Conservation (phyloP, 352 stramenopile genomes). For the Phytophthora sp. region DNA sequence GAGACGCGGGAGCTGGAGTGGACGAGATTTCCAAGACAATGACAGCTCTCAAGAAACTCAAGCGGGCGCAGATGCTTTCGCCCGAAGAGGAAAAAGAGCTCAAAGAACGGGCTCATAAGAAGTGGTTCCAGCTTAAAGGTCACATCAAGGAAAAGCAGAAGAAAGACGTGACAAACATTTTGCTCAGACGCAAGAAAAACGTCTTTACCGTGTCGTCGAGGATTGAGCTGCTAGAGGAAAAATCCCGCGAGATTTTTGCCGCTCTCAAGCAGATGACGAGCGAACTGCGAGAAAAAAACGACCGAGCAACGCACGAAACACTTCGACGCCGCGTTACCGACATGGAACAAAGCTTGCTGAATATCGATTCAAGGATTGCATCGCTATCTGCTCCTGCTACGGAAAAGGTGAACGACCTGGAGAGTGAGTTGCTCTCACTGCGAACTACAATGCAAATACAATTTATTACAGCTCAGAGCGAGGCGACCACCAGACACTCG, state of each 20-base stretch:
- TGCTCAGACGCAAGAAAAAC: conserved; percentile 84
- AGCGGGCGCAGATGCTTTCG: conserved; percentile 62
- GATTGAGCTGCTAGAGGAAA: conserved; percentile 77
- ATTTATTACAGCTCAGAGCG: conserved; percentile 36
- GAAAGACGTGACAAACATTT: conserved; percentile 74
- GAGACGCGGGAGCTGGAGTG: conserved; percentile 23
- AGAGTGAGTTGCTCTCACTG: conserved; percentile 42
- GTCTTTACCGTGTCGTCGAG: conserved; percentile 78
- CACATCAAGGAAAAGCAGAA: conserved; percentile 84
- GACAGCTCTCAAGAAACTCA: conserved; percentile 71
- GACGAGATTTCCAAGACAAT: conserved; percentile 62
- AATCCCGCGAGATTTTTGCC: conserved; percentile 69
- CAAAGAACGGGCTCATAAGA: conserved; percentile 65
- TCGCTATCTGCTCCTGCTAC: conserved; percentile 45
- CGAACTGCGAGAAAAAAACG: conserved; percentile 64
- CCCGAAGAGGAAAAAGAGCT: conserved; percentile 66
- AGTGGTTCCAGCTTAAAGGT: conserved; percentile 75
- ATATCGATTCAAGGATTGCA: conserved; percentile 50
- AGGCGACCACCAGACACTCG: conserved; percentile 37
- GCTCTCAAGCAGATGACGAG: conserved; percentile 67
- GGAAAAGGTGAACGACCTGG: conserved; percentile 53
- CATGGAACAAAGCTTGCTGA: conserved; percentile 55
- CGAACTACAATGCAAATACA: conserved; percentile 46
- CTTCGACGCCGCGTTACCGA: conserved; percentile 63
- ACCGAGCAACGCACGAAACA: conserved; percentile 45